Percentiles rank a stretch among this genome's conserved stretches.
These are phyloP conservation scores for Ceratocystiopsis minuta DNA, from an alignment of 2,329 filamentous ascomycete genomes.

Conservation along the genomic window DNA sequence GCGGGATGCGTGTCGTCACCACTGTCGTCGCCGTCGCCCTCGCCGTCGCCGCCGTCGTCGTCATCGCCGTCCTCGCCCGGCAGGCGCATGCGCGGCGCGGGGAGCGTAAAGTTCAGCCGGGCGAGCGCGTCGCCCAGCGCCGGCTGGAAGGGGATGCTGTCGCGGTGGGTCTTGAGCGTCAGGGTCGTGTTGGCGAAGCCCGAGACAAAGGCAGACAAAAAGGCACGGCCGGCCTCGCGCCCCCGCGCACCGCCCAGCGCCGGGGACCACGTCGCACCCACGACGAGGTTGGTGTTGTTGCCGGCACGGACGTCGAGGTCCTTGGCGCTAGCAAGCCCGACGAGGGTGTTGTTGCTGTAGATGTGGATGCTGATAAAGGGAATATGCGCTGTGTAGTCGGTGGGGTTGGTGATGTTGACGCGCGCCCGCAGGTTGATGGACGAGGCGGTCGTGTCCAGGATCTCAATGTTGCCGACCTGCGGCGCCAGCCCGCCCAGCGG, in stretches of 20 bases:
- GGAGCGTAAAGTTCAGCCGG: conserved; percentile 50
- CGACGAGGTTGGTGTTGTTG: conserved; percentile 49
- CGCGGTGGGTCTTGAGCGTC: conserved; percentile 50
- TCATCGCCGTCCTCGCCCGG: conserved; percentile 16
- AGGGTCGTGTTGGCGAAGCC: conserved; percentile 63
- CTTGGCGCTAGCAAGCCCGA: conserved; percentile 56
- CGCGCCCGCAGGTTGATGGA: conserved; percentile 53
- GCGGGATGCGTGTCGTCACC: too few relatives aligned
- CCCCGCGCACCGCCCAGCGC: conserved; percentile 43
- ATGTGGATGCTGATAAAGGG: conserved; percentile 66
- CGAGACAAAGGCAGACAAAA: conserved; percentile 76
- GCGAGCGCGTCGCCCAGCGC: conserved; percentile 56
- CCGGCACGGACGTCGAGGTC: conserved; percentile 49
- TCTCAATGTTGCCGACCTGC: conserved; percentile 50
- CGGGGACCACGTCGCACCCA: conserved; percentile 62
- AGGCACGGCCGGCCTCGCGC: conserved; percentile 43
- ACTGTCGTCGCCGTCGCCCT: conserved; percentile 18
- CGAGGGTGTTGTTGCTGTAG: conserved; percentile 49
- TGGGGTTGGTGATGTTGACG: conserved; percentile 81
- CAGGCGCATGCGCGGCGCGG: conserved; percentile 43
- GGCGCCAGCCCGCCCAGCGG: conserved; percentile 32
- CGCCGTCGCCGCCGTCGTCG: conserved; percentile 19
- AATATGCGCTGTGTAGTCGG: conserved; percentile 65
- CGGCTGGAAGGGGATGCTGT: conserved; percentile 58
- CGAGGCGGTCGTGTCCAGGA: conserved; percentile 53